Evolutionary conservation across 2,329 filamentous ascomycete genomes (phyloP).

Genomic region (Tolypocladium paradoxum): DNA sequence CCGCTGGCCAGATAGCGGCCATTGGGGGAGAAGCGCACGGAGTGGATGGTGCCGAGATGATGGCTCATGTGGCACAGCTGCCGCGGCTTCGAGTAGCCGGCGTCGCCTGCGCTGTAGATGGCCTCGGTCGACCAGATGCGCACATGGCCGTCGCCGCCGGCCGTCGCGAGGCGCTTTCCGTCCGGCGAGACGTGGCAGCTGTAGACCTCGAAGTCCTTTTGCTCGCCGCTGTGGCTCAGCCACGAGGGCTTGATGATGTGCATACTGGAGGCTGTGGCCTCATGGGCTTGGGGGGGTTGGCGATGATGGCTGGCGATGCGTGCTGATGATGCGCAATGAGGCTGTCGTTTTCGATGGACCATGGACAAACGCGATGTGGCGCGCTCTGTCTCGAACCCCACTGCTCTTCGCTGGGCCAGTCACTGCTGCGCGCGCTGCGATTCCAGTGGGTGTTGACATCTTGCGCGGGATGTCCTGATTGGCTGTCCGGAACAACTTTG

Average conservation of each 20-base stretch:
- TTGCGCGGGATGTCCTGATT: not conserved
- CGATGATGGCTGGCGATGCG: not conserved
- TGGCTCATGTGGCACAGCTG: constrained; percentile 98
- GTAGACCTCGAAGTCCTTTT: constrained; percentile 98
- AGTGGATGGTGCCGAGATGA: constrained; percentile 93
- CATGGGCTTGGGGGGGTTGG: constrained; percentile 1
- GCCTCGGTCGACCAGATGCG: constrained; percentile 96
- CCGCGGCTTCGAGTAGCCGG: constrained; percentile 64
- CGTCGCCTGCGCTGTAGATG: constrained; percentile 69
- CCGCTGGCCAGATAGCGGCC: constrained; percentile 92
- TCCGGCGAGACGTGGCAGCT: constrained; percentile 96
- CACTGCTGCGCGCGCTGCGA: not conserved
- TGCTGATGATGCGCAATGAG: not conserved
- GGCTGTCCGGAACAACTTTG: not conserved
- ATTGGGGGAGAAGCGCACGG: constrained; percentile 92
- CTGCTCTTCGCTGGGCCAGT: not conserved
- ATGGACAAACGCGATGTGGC: not conserved
- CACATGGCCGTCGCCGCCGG: constrained; percentile 93
- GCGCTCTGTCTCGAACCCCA: not conserved
- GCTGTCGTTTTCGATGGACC: not conserved
- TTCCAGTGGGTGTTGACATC: not conserved
- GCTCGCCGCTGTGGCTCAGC: constrained; percentile 93
- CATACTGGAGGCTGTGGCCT: constrained; percentile 34
- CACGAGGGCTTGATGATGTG: constrained; percentile 89
- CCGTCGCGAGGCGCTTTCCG: constrained; percentile 82